Base-by-base conservation (phyloP, 163 green algal genomes). In the Scenedesmus sp. region DNA sequence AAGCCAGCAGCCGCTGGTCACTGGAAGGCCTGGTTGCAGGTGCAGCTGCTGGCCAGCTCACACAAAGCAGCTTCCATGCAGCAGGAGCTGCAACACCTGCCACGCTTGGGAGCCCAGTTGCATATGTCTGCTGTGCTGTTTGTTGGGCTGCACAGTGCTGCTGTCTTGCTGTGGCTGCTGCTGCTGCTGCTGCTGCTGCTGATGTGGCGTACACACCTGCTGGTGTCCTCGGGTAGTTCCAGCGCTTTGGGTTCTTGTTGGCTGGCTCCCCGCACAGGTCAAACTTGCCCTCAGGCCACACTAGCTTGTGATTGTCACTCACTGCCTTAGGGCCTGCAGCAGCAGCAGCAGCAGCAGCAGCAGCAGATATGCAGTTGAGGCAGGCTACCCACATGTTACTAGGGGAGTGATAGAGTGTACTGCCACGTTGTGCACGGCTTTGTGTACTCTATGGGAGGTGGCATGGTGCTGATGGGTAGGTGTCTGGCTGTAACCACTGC, bases 251-350 rank as follows among this genome's bases (percentile, higher is more conserved):
- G 9, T 60, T 55, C 57, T 54, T 77, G 57, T 79, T 52, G 13
- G 5, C 10, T 34, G 87, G 74, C 6, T 91, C 87, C 3, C 87
- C 87, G n/a, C 74, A 91, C 52, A 91, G 46, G 73, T 86, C 87
- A 84, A 84, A 91, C 26, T 60, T 74, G n/a, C 87, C 73, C 54
- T 73, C 3, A 3, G 87, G 87, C 87, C 87, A 91, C 7, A 54
- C 23, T 56, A 91, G 74, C 55, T 74, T 85, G n/a, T 62, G 46
- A 23, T 66, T 55, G n/a, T 85, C 73, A 66, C 55, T 77, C 56
- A 91, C 87, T 6, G 64, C n/a, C 74, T 79, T 85, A 2, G 54
- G 52, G 26, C 86, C 86, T 90, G 67, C 66, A 57, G 20, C 1
- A 52, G 74, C 26, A 12, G 34, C 34, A 81, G n/a, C 73, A 62